These are phyloP conservation scores for Paramecium bursaria DNA, from an alignment of 73 alveolate species.

Conservation along the genomic window DNA sequence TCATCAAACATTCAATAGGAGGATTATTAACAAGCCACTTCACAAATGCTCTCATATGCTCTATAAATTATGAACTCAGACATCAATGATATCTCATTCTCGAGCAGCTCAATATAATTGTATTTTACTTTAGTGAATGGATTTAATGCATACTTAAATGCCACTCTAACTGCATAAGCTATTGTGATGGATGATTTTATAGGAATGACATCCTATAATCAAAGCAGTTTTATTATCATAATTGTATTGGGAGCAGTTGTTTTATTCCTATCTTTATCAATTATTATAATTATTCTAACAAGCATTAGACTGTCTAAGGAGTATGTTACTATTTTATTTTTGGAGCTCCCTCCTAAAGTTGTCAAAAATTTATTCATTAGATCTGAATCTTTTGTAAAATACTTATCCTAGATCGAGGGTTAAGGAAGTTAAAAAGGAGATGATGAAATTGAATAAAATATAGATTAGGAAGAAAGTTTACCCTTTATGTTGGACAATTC, in stretches of 20 bases:
- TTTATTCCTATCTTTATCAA: slow-evolving; percentile 26
- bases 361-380: slow-evolving; percentile 9
- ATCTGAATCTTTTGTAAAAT: slow-evolving; percentile 39
- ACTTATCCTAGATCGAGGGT: slow-evolving; percentile 10
- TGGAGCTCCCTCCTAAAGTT: slow-evolving; percentile 29
- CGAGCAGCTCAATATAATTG: background rate
- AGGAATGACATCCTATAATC: slow-evolving; percentile 20
- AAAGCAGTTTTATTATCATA: slow-evolving; percentile 17
- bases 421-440: slow-evolving; percentile 54
- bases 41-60: slow-evolving; percentile 25
- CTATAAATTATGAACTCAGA: background rate
- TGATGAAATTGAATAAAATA: slow-evolving; percentile 34
- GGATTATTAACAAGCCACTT: slow-evolving; percentile 45
- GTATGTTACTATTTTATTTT: slow-evolving; percentile 13
- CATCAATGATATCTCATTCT: background rate
- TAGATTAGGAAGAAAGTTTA: slow-evolving; percentile 14
- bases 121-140: slow-evolving; percentile 26
- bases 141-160: slow-evolving; percentile 20
- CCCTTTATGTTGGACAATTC: background rate
- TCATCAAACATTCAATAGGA: background rate
- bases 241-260: slow-evolving; percentile 35
- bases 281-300: background rate
- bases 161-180: background rate
- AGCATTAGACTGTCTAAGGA: slow-evolving; percentile 32
- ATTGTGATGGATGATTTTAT: slow-evolving; percentile 29